Evolutionary conservation across 768 basidiomycete species (phyloP).

Genomic region (Pleurotus salmoneostramineus): DNA sequence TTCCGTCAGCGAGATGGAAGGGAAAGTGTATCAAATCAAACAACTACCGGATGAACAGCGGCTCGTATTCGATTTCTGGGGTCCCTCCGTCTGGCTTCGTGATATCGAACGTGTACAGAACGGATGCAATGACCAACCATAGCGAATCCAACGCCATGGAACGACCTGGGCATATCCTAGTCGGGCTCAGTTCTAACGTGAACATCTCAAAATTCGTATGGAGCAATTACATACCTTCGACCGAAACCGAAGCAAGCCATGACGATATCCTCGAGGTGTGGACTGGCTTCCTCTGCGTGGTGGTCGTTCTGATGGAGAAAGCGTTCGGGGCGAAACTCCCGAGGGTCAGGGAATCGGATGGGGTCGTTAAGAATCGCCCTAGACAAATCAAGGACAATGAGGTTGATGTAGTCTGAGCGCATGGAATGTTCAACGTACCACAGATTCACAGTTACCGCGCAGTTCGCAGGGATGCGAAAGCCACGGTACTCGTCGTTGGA

Average conservation of each 20-base stretch:
- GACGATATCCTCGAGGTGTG: constrained; percentile 6
- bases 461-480: constrained; percentile 9
- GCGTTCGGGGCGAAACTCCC: constrained; percentile 33
- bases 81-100: constrained; percentile 20
- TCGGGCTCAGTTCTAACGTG: not conserved
- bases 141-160: constrained; percentile 23
- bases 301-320: constrained; percentile 22
- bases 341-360: constrained; percentile 27
- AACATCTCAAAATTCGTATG: not conserved
- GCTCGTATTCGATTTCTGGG: constrained; percentile 13
- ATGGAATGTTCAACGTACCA: constrained; percentile 4
- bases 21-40: not conserved
- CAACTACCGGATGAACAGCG: constrained; percentile 16
- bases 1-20: not conserved
- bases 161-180: constrained; percentile 31
- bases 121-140: constrained; percentile 23
- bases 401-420: not conserved
- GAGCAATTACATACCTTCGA: constrained; percentile 12
- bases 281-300: constrained; percentile 4
- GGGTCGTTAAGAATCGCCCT: constrained; percentile 31
- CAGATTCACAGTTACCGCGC: constrained; percentile 13
- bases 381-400: not conserved
- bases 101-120: constrained; percentile 30
- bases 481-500: constrained; percentile 12
- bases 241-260: constrained; percentile 19